phyloP scores from a whole-genome alignment of 441 rosid genomes.

The Hura crepitans region DNA sequence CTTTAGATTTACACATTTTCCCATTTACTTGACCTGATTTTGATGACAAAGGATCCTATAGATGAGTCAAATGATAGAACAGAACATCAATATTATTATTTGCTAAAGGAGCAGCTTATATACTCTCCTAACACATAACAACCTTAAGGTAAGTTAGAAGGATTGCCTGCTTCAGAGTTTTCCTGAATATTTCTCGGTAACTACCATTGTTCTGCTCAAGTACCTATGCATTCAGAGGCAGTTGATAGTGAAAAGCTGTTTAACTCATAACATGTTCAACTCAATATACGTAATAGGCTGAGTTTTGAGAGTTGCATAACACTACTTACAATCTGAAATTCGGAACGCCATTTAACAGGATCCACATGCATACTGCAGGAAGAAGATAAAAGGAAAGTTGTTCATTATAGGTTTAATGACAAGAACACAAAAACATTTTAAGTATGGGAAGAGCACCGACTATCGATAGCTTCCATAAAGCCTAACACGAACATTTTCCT shows the following conservation, averaged over 20 bases:
- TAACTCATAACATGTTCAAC: constrained; percentile 2
- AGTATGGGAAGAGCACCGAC: constrained; percentile 33
- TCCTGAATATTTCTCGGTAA: constrained; percentile 31
- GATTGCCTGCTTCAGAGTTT: constrained; percentile 45
- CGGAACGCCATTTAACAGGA: constrained; percentile 35
- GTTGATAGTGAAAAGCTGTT: not conserved
- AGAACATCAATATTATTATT: constrained; percentile 12
- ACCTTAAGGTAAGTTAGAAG: not conserved
- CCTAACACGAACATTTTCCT: constrained; percentile 43
- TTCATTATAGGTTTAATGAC: not conserved
- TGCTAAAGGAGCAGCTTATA: not conserved
- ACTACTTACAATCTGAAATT: constrained; percentile 44
- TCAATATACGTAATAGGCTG: not conserved
- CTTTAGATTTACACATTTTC: constrained; percentile 32
- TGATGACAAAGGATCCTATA: constrained; percentile 30
- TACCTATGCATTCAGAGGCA: constrained; percentile 25
- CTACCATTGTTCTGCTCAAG: constrained; percentile 39
- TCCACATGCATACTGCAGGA: constrained; percentile 41
- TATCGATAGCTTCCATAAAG: constrained; percentile 52
- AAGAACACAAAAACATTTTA: constrained; percentile 10
- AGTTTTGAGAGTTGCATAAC: not conserved
- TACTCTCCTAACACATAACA: not conserved
- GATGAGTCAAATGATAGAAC: constrained; percentile 25
- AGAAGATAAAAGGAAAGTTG: constrained; percentile 9
- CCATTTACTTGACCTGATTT: constrained; percentile 29